Evolutionary conservation across 352 stramenopile species (phyloP), one percentile per base, ranked within the genome.

Genomic region (Lagenidium sp.): DNA sequence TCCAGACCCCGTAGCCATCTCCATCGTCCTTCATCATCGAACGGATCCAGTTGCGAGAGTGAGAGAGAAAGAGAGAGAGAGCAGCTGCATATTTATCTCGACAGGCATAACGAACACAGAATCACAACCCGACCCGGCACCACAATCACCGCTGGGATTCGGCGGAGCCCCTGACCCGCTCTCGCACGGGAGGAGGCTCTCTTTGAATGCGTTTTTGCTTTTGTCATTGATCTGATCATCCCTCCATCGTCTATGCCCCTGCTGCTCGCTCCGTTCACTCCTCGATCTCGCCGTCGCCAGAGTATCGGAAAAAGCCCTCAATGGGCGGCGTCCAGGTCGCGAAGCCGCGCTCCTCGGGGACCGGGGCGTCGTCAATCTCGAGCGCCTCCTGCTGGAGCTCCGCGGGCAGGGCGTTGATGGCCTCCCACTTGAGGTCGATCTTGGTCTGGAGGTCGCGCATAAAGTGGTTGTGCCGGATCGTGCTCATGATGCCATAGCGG

Each of bases 361-460:
- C 47, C 7, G 77, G 57, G 39, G 70, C 58, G 15, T 68, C 49
- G 50, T 95, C 84, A 21, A 66, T 47, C 39, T 92, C 70, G 23
- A 91, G 38, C 21, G 84, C 84, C 47, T 94, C 84, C 6, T 62
- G 59, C 62, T 93, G 81, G 43, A 95, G 50, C 38, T 93, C 68
- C 15, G 46, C 63, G 11, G 81, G 84, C 30, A 95, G 62, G 40
- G 81, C 75, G 48, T 92, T 92, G 61, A 95, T 95, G 20, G 84
- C 84, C 21, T 82, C 82, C 80, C 82, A 93, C 62, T 94, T 94
- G 31, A 95, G 65, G 59, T 94, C 82, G 54, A 95, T 93, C 71
- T 95, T 95, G 48, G 70, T 93, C 61, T 92, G 83, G 57, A 95
- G 38, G 63, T 94, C 80, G 41, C 77, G 73, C 79, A 91, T 91